Conservation (phyloP, 306 rosid genomes). For the Rubus parviflorus region DNA sequence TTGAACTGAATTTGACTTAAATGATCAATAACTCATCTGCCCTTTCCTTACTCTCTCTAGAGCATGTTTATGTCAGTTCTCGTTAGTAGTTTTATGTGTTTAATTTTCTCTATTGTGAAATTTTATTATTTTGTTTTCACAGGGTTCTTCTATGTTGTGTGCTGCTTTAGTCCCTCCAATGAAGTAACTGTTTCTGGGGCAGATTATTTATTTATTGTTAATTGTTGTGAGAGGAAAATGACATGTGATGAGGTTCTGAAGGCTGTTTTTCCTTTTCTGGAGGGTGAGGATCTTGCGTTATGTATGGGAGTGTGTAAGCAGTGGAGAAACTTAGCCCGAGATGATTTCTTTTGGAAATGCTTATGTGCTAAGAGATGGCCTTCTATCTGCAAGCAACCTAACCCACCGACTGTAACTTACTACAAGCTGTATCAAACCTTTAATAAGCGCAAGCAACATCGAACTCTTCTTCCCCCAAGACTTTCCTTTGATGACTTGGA, state of each 20-base stretch:
- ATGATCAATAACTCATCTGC: background rate
- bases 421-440: conserved; percentile 63
- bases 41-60: background rate
- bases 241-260: conserved; percentile 68
- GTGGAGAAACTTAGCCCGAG: conserved; percentile 78
- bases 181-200: conserved; percentile 18
- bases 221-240: conserved; percentile 42
- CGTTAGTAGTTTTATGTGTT: background rate
- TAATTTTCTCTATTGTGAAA: background rate
- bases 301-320: conserved; percentile 81
- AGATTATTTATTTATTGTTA: background rate
- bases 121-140: conserved; percentile 8
- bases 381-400: conserved; percentile 74
- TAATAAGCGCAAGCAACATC: conserved; percentile 51
- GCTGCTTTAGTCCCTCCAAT: conserved; percentile 13
- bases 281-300: conserved; percentile 80
- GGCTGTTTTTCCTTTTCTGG: conserved; percentile 86
- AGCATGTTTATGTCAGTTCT: background rate
- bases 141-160: conserved; percentile 8
- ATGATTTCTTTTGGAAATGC: conserved; percentile 95
- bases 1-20: background rate
- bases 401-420: conserved; percentile 59
- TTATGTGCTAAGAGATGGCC: conserved; percentile 90
- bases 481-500: conserved; percentile 83
- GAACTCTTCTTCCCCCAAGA: conserved; percentile 77